Conservation (phyloP, 225 moss, liverwort and hornwort species). For the Thuidium tamariscinum region DNA sequence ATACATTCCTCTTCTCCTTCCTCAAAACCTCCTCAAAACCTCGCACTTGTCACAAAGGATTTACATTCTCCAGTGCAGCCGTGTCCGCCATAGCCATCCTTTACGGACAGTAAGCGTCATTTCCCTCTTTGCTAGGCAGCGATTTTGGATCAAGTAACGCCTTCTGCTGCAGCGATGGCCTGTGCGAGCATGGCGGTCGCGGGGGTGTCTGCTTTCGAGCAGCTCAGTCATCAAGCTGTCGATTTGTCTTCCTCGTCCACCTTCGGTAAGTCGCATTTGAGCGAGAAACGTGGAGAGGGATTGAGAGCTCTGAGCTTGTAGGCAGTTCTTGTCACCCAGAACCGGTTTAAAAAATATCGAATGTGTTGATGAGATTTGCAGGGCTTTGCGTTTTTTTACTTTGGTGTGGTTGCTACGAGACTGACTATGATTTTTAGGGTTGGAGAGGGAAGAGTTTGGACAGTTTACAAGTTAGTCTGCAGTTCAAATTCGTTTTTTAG, state of each 20-base stretch:
- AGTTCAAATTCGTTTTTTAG: background rate
- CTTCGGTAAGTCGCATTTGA: background rate
- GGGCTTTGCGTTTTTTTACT: background rate
- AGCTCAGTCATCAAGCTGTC: constrained; percentile 6
- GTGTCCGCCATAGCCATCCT: background rate
- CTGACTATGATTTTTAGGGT: background rate
- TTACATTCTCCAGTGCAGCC: background rate
- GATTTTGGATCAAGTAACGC: background rate
- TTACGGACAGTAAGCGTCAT: background rate
- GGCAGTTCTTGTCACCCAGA: background rate
- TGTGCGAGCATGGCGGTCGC: constrained; percentile 12
- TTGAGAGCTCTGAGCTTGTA: background rate
- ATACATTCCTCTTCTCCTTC: background rate
- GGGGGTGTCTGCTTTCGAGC: constrained; percentile 18
- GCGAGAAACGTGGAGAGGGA: background rate
- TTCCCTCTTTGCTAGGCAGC: background rate
- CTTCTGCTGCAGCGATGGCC: constrained; percentile 7
- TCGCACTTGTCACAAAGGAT: background rate
- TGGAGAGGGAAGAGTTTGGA: background rate
- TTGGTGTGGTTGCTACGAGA: background rate
- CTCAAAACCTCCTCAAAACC: background rate
- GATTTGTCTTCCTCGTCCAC: constrained; percentile 10
- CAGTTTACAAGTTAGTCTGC: background rate
- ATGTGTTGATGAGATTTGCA: background rate
- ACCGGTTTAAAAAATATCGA: background rate